Conservation (phyloP, 345 rosid genomes). For the Syzygium aromaticum region DNA sequence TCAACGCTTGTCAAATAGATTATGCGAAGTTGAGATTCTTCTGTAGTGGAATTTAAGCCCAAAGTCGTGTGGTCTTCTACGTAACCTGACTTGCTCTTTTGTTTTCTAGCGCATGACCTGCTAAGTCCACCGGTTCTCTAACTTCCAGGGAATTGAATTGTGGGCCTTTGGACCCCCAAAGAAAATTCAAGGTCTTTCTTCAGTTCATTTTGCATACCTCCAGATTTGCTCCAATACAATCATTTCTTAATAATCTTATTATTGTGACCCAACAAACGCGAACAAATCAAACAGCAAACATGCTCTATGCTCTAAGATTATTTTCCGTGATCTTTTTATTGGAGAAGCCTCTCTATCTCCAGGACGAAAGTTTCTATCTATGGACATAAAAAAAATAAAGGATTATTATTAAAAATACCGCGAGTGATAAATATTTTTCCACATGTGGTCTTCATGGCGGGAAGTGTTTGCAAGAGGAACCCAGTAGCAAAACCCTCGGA, state of each 20-base stretch:
- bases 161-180: background rate
- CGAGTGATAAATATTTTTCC: background rate
- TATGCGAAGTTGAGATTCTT: background rate
- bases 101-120: background rate
- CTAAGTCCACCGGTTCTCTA: background rate
- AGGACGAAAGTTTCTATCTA: background rate
- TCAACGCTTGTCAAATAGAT: background rate
- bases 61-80: too few species aligned
- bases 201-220: background rate
- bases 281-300: background rate
- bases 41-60: too few species aligned
- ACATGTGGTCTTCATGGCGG: background rate
- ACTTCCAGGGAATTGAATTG: background rate
- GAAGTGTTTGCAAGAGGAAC: background rate
- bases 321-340: background rate
- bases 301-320: background rate
- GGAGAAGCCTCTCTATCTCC: background rate
- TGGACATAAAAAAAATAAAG: background rate
- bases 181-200: background rate
- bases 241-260: background rate
- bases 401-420: background rate
- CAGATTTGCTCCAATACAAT: background rate
- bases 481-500: too few species aligned
- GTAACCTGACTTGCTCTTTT: background rate
- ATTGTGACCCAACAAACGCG: background rate